Evolutionary conservation across 805 yeast genomes (phyloP), one percentile per base, ranked within the genome.

Genomic region (Metschnikowia henanensis): DNA sequence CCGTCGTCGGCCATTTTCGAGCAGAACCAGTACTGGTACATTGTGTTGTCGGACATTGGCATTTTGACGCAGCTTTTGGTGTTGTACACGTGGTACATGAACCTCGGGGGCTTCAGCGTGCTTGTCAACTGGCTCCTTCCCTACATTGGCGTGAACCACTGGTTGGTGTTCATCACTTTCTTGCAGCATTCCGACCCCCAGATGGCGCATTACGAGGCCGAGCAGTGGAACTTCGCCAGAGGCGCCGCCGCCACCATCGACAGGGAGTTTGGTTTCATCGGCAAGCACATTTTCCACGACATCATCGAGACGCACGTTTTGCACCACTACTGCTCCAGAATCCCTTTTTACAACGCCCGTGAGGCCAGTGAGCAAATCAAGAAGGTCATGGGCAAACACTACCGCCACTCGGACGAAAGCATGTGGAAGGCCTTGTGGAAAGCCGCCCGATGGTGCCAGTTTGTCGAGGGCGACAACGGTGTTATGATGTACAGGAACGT

Each of bases 191-290:
- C 94, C 15, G 92, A 85, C 64, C 81, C 87, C 23, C 56, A 77
- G 13, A 75, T 88, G 75, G 91, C 96, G 23, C 95, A 87, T 65
- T 87, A 87, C 69, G 83, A 80, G 47, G 77, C 82, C 46, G 58
- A 66, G 30, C 83, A 82, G 64, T 87, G 96, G 96, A 87, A 77
- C 55, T 86, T 85, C 62, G 90, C 91, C 39, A 79, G 91, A 60
- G 96, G 96, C 53, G 95, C 96, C 23, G 91, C 94, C 43, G 87
- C 92, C 48, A 87, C 95, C 45, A 81, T 88, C 50, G 96, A 87
- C 66, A 75, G 96, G 60, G 81, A 86, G 60, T 84, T 86, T 61
- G 91, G 92, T 23, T 83, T 87, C 61, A 72, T 84, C 50, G 96
- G 96, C 45, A 72, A 78, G 61, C 78, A 79, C 75, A 71, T 85